Evolutionary conservation across 2,329 filamentous ascomycete genomes (phyloP), one percentile per base, ranked within the genome.

Genomic region (Rhytidhysteron rufulum): DNA sequence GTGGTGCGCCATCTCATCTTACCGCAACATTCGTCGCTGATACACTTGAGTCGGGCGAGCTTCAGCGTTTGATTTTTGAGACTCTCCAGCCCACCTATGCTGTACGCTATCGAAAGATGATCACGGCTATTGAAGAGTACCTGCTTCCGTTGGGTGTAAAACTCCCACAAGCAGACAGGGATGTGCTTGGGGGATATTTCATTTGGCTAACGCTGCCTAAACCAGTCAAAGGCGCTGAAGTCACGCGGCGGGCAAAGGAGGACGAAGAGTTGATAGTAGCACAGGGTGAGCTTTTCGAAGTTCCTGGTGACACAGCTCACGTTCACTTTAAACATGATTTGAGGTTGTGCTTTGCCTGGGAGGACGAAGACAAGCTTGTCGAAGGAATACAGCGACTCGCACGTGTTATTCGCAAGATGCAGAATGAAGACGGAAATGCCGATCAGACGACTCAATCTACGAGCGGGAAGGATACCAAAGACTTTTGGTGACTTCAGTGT

Each of bases 171-270:
- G 53, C 62, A 1, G 60, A 68, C 40, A 63, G 69, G 24, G 60
- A 69, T 3, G 62, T 83, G 3, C 84, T 83, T 21, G 89, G 89
- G 0, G 89, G 89, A 0, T 95, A 91, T 60, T 95, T 95, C 61
- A 70, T 95, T 34, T 95, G 88, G 88, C 64, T 94, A 19, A 74
- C 72, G 2, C 63, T 95, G 4, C 82, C 83, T 0, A 47, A 61
- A 47, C 40, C 58, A 32, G 66, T 84, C 39, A 70, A 73, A 7
- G 80, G 75, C 25, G 67, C 66, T 22, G 71, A 74, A 6, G 69
- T 88, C 22, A 78, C 78, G 5, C 66, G 73, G 50, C 69, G 71
- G 29, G 83, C 83, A 13, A 68, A 75, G 54, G 65, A 71, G 17
- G 77, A 83, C 40, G 83, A 86, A 61, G 79, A 81, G 34, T 62